These are phyloP conservation scores for Ceratocystis lukuohia DNA, from an alignment of 2,329 filamentous ascomycete genomes.

Conservation along the genomic window DNA sequence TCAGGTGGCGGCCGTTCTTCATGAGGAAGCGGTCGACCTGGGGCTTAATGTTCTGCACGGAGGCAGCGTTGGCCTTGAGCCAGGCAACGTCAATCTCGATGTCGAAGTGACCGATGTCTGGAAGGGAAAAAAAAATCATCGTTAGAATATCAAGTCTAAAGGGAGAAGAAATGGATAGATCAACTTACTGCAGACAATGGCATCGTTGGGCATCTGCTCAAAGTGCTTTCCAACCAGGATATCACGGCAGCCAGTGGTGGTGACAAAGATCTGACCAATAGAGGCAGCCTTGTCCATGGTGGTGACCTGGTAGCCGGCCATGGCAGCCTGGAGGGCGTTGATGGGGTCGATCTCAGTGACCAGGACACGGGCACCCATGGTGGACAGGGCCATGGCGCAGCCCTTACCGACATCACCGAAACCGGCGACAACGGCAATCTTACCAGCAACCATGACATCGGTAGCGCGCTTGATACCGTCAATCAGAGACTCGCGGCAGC, in stretches of 20 bases:
- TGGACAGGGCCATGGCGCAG: constrained; percentile 86
- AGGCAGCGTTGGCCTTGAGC: constrained; percentile 93
- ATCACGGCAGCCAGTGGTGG: constrained; percentile 97
- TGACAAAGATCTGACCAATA: constrained; percentile 93
- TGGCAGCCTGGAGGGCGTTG: constrained; percentile 97
- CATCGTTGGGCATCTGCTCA: constrained; percentile 89
- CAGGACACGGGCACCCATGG: constrained; percentile 93
- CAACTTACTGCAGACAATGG: constrained; percentile 85
- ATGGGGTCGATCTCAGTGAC: constrained; percentile 97
- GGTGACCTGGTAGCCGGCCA: constrained; percentile 91
- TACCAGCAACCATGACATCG: constrained; percentile 99
- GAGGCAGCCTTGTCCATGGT: constrained; percentile 95
- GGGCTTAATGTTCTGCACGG: constrained; percentile 97
- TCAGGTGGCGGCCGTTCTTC: constrained; percentile 88
- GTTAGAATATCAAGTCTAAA: constrained; percentile 8
- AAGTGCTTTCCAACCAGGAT: constrained; percentile 90
- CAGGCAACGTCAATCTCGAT: constrained; percentile 99
- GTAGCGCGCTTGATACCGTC: constrained; percentile 99
- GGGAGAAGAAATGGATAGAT: not conserved
- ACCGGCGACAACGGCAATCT: constrained; percentile 93
- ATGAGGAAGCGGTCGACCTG: constrained; percentile 98
- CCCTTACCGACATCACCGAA: constrained; percentile 99
- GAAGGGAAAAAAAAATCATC: constrained; percentile 19
- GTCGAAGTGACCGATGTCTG: constrained; percentile 98
- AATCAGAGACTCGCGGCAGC: constrained; percentile 95